Base-by-base conservation (phyloP, 495 filamentous ascomycete genomes). In the Podospora tetraspora region DNA sequence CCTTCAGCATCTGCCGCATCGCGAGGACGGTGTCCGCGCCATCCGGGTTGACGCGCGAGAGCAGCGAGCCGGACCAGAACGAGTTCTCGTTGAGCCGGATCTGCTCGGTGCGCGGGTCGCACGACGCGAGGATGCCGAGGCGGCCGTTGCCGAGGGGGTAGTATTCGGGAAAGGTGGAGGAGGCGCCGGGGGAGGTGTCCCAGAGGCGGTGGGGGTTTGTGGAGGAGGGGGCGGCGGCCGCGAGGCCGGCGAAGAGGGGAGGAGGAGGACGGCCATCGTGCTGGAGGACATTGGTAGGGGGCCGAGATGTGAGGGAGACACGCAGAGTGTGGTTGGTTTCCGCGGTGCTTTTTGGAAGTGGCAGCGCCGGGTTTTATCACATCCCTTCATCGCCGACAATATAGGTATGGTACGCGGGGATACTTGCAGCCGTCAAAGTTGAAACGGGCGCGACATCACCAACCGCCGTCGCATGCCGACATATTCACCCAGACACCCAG, bases 111-210 rank as follows among this genome's bases (percentile, higher is more conserved):
- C 56, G 22, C 3, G 63, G 63, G 56, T 65, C 63, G 63, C 63
- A 43, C 7, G 52, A 30, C 19, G 9, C 29, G 37, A 65, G 57
- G 43, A 65, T 24, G 63, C 63, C 63, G 13, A 59, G 24, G 25
- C 63, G 56, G 24, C 63, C 63, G 52, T 65, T 65, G 43, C 56
- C 63, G n/a, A 65, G 22, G 63, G 63, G 63, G 25, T 65, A 65
- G 63, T 65, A 65, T 19, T 65, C 63, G 3, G 63, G 6, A 19
- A 65, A 65, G 63, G 63, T 13, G 25, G 57, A 27, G 63, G 24
- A 12, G 12, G 63, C 63, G 23, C 27, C 63, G 43, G 63, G 63
- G 19, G 19, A 3, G 52, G 57, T 37, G 22, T 65, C 63, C 63
- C 63, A 65, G 24, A 65, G 59, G 43, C 63, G 63, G 21, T n/a